A percentile compares a stretch with the other conserved stretches of the same genome.
These are phyloP conservation scores for Agaricus subrufescens DNA, from an alignment of 768 basidiomycete species.

Conservation along the genomic window DNA sequence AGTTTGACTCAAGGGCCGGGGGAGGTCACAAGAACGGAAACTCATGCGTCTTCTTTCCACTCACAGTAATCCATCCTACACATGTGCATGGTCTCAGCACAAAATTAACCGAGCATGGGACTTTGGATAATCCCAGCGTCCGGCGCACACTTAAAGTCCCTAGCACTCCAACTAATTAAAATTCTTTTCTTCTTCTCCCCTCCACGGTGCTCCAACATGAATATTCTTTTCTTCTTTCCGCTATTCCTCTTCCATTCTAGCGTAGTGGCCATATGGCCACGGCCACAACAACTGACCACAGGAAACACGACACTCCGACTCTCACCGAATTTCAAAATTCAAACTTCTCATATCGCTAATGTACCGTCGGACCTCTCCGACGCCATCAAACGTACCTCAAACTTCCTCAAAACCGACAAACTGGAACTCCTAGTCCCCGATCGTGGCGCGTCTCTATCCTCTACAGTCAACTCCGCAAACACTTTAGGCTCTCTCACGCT, in stretches of 20 bases:
- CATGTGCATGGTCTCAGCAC: no score
- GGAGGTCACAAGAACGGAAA: no score
- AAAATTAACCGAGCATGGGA: no score
- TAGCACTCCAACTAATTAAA: no score
- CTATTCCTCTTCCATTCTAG: slow-evolving; percentile 19
- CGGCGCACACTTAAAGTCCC: no score
- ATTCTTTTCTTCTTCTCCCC: no score
- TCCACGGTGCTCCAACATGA: background rate
- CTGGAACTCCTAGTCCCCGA: slow-evolving; percentile 56
- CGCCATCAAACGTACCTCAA: slow-evolving; percentile 45
- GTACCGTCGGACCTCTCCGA: slow-evolving; percentile 51
- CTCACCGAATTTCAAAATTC: slow-evolving; percentile 30
- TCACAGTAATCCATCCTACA: no score
- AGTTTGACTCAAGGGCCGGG: no score
- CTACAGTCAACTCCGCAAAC: slow-evolving; percentile 34
- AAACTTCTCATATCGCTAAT: slow-evolving; percentile 36
- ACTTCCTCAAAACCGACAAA: slow-evolving; percentile 45
- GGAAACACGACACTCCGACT: slow-evolving; percentile 34
- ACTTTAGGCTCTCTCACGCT: slow-evolving; percentile 41
- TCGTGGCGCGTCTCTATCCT: slow-evolving; percentile 49
- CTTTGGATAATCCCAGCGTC: no score
- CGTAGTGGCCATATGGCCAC: slow-evolving; percentile 31
- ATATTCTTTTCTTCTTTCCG: slow-evolving; percentile 10
- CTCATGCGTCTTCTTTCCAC: no score
- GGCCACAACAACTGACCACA: slow-evolving; percentile 37